Conservation (phyloP, 2,329 filamentous ascomycete species). For the Westerdykella ornata region DNA sequence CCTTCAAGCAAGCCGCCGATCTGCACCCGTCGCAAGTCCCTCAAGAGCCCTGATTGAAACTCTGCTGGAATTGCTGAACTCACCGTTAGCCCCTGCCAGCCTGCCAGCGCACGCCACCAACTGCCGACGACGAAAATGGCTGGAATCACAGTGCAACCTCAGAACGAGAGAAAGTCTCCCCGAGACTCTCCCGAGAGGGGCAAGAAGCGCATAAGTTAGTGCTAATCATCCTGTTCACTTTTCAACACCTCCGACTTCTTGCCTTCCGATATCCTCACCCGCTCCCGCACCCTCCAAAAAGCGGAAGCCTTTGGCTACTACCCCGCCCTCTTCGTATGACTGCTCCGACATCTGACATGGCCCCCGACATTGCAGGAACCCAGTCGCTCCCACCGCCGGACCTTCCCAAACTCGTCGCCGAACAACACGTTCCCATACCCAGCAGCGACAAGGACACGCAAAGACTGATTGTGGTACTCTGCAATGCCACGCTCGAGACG, state of each 20-base stretch:
- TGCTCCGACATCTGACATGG: slow-evolving; percentile 16
- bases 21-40: too few species aligned
- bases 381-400: slow-evolving; percentile 90
- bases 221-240: slow-evolving; percentile 1
- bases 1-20: too few species aligned
- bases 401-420: slow-evolving; percentile 85
- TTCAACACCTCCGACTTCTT: background rate
- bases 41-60: too few species aligned
- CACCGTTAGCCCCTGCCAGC: too few species aligned
- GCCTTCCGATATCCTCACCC: background rate
- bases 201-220: slow-evolving; percentile 36
- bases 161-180: slow-evolving; percentile 19
- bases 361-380: slow-evolving; percentile 45
- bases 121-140: slow-evolving; percentile 9
- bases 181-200: slow-evolving; percentile 32
- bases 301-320: too few species aligned
- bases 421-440: slow-evolving; percentile 81
- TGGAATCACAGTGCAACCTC: slow-evolving; percentile 15
- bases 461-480: slow-evolving; percentile 89
- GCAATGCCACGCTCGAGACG: slow-evolving; percentile 94
- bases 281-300: background rate
- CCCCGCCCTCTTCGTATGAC: slow-evolving; percentile 7
- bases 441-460: slow-evolving; percentile 83
- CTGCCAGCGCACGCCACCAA: too few species aligned
- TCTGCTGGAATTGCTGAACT: too few species aligned